Base-by-base conservation (phyloP, 305 asterid species). In the Fraxinus paxiana region DNA sequence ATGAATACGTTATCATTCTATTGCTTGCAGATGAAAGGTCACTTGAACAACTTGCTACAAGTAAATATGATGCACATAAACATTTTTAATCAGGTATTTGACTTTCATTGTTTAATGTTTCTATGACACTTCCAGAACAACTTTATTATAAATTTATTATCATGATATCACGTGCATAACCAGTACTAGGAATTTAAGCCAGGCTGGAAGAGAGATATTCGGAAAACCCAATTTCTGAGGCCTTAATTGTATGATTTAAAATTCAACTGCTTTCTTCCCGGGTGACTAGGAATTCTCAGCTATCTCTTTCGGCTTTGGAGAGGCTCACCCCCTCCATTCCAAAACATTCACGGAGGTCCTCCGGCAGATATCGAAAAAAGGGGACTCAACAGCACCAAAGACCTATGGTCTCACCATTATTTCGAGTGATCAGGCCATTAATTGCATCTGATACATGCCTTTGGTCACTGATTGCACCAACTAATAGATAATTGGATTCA, bases 381-480 rank as follows among this genome's bases (percentile, higher is more conserved):
- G 61, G 22, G 22, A n/a, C 9, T 56, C 28, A 63, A 73, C 73
- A 18, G 77, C 70, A 65, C 5, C 46, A 30, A 24, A 75, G 78
- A 59, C 63, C 20, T 35, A 31, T 73, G 35, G 79, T n/a, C 54
- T 77, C n/a, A 46, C 65, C 70, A 54, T 56, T 6, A 51, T n/a
- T 51, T 51, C 61, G 1, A 56, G 12, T 7, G 1, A 51, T 51
- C 63, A 5, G 5, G 9, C 22, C 63, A 48, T 48, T 48, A 48
- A 48, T 15, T 48, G 61, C 20, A 56, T 74, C 73, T 18, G 51
- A 46, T 35, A 54, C 75, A 78, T 54, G 75, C 76, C 17, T 35
- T 75, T 6, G 73, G 72, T 37, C 69, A 82, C 37, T 24, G 5
- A 76, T 77, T 84, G 84, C 78, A 59, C 70, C 76, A 63, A 76